Evolutionary conservation across 2,329 filamentous ascomycete genomes (phyloP).

Genomic region (Fusarium austroafricanum): DNA sequence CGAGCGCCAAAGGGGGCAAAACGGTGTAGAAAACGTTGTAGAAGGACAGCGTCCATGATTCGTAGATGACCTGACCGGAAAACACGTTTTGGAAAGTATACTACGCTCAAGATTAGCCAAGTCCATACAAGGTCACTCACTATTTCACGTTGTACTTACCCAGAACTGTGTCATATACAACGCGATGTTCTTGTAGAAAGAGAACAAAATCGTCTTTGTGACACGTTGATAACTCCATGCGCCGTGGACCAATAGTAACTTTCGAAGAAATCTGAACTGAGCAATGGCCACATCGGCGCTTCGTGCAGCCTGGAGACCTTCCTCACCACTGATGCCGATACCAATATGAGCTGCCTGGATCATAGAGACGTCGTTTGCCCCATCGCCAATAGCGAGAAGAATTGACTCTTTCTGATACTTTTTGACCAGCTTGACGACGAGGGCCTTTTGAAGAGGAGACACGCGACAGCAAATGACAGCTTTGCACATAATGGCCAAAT

Average conservation of each 20-base stretch:
- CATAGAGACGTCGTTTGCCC: constrained; percentile 99
- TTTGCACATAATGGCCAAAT: constrained; percentile 95
- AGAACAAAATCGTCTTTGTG: constrained; percentile 96
- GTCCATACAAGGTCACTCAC: neutral
- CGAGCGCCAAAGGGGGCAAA: constrained; percentile 90
- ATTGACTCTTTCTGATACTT: constrained; percentile 89
- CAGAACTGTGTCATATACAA: constrained; percentile 99
- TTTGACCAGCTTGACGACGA: constrained; percentile 98
- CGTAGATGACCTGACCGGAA: constrained; percentile 97
- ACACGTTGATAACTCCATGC: constrained; percentile 98
- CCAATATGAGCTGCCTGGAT: constrained; percentile 99
- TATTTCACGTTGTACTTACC: constrained; percentile 65
- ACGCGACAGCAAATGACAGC: constrained; percentile 99
- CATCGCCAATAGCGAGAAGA: constrained; percentile 94
- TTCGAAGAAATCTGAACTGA: constrained; percentile 94
- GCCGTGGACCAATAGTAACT: constrained; percentile 93
- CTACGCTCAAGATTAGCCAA: constrained; percentile 57
- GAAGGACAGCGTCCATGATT: constrained; percentile 99
- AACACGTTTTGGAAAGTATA: constrained; percentile 99
- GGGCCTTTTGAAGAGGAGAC: constrained; percentile 93
- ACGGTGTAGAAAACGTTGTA: constrained; percentile 99
- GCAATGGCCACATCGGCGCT: constrained; percentile 96
- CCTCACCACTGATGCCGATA: constrained; percentile 95
- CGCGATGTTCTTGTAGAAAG: constrained; percentile 99
- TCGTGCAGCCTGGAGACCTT: constrained; percentile 95